phyloP scores from a whole-genome alignment of 768 basidiomycete species.

The Candolleomyces efflorescens region DNA sequence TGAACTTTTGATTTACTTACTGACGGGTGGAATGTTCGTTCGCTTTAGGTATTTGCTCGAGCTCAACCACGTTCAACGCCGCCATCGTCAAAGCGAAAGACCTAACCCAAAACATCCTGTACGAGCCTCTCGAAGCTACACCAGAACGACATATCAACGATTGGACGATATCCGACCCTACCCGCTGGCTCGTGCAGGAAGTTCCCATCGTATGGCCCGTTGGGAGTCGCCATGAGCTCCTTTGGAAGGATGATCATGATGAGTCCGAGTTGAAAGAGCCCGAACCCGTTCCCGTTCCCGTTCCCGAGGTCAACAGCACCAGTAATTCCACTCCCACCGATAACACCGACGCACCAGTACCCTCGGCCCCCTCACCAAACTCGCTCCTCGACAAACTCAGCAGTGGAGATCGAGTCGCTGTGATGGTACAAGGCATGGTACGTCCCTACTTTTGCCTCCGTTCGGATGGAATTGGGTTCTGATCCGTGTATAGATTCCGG shows the following conservation, averaged over 20 bases:
- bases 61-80: slow-evolving; percentile 26
- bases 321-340: too few relatives aligned
- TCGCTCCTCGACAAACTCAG: slow-evolving; percentile 1
- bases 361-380: not conserved
- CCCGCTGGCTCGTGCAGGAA: slow-evolving; percentile 23
- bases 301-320: too few relatives aligned
- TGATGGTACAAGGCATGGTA: slow-evolving; percentile 7
- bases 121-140: slow-evolving; percentile 1
- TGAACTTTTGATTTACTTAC: too few relatives aligned
- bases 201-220: slow-evolving; percentile 19
- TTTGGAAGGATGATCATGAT: slow-evolving; percentile 13
- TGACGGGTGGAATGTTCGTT: too few relatives aligned
- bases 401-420: slow-evolving; percentile 3
- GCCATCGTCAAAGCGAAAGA: slow-evolving; percentile 18
- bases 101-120: not conserved
- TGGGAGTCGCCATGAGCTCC: slow-evolving; percentile 14
- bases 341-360: too few relatives aligned
- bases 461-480: not conserved
- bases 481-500: too few relatives aligned
- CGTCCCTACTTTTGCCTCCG: not conserved
- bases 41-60: slow-evolving; percentile 2
- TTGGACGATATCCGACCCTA: slow-evolving; percentile 7
- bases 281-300: too few relatives aligned
- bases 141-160: slow-evolving; percentile 12
- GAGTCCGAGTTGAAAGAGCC: too few relatives aligned